A percentile compares a stretch with the other conserved stretches of the same genome.
Evolutionary conservation across 1,139 yeast genomes (phyloP).

Genomic region (Schizosaccharomyces versatilis): DNA sequence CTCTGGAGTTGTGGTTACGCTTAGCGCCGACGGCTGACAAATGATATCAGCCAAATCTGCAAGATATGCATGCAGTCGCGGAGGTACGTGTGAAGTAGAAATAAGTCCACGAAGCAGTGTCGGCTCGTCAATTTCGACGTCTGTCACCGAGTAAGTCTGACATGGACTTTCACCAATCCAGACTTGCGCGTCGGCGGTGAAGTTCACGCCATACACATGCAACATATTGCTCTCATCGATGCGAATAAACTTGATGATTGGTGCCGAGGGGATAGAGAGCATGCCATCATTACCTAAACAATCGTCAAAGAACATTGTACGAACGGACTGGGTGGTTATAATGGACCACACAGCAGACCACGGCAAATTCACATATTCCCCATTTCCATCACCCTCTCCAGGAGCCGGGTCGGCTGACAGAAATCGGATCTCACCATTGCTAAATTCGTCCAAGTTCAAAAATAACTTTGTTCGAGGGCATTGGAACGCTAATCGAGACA

Average conservation of each 20-base stretch:
- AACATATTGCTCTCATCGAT: not conserved
- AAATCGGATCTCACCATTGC: not conserved
- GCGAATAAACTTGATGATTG: not conserved
- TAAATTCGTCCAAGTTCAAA: not conserved
- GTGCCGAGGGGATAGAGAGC: not conserved
- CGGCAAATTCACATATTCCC: not conserved
- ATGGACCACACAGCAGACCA: conserved; percentile 2
- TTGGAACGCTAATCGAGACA: conserved; percentile 1
- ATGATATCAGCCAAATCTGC: not conserved
- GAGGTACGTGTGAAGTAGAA: not conserved
- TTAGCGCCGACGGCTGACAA: not conserved
- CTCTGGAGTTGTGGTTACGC: not conserved
- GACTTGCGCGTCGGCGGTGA: not conserved
- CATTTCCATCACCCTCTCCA: not conserved
- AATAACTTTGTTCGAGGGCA: not conserved
- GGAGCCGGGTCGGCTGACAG: too few relatives aligned
- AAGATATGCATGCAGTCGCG: not conserved
- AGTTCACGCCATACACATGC: not conserved
- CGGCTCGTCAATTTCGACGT: not conserved
- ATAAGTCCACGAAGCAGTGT: not conserved
- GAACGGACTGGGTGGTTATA: not conserved
- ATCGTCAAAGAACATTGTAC: not conserved
- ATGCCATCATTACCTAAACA: not conserved
- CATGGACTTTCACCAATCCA: not conserved
- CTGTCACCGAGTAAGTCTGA: not conserved